Conservation (phyloP, 768 basidiomycete genomes). For the Rhodotorula kratochvilovae region DNA sequence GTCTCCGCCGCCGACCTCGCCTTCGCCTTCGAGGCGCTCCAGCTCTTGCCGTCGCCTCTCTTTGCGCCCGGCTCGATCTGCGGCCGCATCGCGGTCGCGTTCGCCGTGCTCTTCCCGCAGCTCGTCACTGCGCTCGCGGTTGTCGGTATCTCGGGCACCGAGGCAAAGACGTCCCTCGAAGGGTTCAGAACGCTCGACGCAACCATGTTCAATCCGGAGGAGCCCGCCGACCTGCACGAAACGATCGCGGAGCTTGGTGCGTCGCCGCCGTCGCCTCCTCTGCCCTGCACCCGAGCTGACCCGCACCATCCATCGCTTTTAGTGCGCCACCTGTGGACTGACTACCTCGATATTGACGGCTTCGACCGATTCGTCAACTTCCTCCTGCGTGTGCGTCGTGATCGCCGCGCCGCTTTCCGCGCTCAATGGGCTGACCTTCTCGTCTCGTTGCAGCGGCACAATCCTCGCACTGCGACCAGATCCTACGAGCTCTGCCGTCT, state of each 20-base stretch:
- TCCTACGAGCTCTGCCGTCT: background rate
- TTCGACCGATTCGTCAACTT: background rate
- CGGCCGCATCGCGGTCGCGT: constrained; percentile 4
- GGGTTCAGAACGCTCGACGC: background rate
- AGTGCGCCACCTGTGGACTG: background rate
- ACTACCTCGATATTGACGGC: background rate
- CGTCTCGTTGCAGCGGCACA: background rate
- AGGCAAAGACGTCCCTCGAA: background rate
- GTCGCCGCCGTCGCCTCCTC: background rate
- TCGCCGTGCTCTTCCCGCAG: constrained; percentile 1
- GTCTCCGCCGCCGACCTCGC: constrained; percentile 18
- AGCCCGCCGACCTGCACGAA: background rate
- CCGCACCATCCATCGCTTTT: too few species aligned
- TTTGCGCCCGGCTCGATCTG: constrained; percentile 3
- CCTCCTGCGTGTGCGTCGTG: background rate
- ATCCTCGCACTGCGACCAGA: background rate
- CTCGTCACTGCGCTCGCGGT: background rate
- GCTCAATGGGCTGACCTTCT: background rate
- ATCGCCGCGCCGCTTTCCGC: background rate
- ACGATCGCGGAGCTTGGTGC: background rate
- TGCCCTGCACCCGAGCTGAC: background rate
- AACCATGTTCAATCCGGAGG: background rate
- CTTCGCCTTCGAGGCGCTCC: constrained; percentile 10
- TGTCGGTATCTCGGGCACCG: background rate
- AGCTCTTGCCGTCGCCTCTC: background rate